A percentile compares a stretch with the other conserved stretches of the same genome.
Conservation (phyloP, 2,329 filamentous ascomycete genomes). For the Ophiostoma triangulosporum region DNA sequence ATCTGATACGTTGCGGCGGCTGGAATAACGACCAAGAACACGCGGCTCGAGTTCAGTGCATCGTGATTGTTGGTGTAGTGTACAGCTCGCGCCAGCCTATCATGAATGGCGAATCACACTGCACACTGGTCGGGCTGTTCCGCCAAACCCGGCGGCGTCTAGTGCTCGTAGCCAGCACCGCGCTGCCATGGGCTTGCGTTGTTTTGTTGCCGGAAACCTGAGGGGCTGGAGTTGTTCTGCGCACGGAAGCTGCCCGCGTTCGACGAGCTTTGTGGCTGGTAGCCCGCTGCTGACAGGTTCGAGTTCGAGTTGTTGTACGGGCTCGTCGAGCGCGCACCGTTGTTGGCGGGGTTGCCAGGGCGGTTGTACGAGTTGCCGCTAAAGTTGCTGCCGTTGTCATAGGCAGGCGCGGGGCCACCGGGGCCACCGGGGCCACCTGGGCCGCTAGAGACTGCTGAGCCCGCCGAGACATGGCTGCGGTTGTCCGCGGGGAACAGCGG, state of each 20-base stretch:
- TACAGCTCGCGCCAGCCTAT: neutral
- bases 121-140: neutral
- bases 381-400: constrained; percentile 7
- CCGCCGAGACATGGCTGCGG: constrained; percentile 19
- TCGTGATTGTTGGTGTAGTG: neutral
- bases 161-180: constrained; percentile 38
- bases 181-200: constrained; percentile 37
- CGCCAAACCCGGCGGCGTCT: neutral
- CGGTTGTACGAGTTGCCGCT: neutral
- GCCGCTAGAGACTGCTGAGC: constrained; percentile 6
- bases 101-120: neutral
- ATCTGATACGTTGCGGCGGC: neutral
- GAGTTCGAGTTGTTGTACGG: constrained; percentile 16
- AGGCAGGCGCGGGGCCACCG: constrained; percentile 2
- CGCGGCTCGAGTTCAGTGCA: neutral
- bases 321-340: constrained; percentile 17
- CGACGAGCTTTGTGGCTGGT: constrained; percentile 15
- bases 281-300: constrained; percentile 14
- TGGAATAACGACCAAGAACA: neutral
- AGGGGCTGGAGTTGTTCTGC: constrained; percentile 20
- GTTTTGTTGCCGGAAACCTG: constrained; percentile 12
- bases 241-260: constrained; percentile 19
- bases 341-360: constrained; percentile 11
- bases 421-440: constrained; percentile 3
- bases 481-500: constrained; percentile 34